Evolutionary conservation across 2,329 filamentous ascomycete genomes (phyloP), one percentile per base, ranked within the genome.

Genomic region (Aureobasidium uvarum): DNA sequence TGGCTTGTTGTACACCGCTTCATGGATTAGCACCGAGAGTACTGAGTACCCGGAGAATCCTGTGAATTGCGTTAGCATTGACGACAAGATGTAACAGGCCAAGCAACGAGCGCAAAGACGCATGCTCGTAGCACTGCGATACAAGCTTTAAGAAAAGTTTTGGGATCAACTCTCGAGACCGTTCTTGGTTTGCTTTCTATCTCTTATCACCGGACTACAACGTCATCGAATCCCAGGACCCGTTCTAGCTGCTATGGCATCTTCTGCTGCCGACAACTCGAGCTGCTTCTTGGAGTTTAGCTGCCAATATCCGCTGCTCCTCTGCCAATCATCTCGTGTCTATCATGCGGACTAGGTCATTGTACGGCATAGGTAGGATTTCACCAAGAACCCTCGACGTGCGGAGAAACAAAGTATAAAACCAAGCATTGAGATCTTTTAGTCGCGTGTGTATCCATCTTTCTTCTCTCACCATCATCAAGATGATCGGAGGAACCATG

Each of bases 281-380:
- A 62, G 58, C 58, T 62, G 43, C 58, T 62, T 62, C 31, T 62
- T 62, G 45, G 31, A 62, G 58, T 62, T 62, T 62, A 62, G 58
- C 45, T 62, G 58, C 58, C n/a, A 59, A 48, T 25, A 20, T 7
- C 20, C 20, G 14, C 18, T 28, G 43, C 25, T 28, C 43, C 45
- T n/a, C 33, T 62, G 45, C 58, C 58, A 25, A 50, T 62, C 58
- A 39, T 39, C 16, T 33, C 45, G 58, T 62, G 20, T 62, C 20
- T 11, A 50, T 50, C 45, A 31, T 50, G 31, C 33, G 20, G 41
- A 62, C 43, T 62, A 50, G 43, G 7, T 50, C 45, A 43, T 50
- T 46, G 33, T 38, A n/a, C 28, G n/a, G 38, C 54, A 31, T 46
- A 10, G n/a, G 14, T 39, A 39, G 43, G 11, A 25, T n/a, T 36